phyloP scores from a whole-genome alignment of 2,329 filamentous ascomycete genomes.

The Torrubiella hemipterigena region DNA sequence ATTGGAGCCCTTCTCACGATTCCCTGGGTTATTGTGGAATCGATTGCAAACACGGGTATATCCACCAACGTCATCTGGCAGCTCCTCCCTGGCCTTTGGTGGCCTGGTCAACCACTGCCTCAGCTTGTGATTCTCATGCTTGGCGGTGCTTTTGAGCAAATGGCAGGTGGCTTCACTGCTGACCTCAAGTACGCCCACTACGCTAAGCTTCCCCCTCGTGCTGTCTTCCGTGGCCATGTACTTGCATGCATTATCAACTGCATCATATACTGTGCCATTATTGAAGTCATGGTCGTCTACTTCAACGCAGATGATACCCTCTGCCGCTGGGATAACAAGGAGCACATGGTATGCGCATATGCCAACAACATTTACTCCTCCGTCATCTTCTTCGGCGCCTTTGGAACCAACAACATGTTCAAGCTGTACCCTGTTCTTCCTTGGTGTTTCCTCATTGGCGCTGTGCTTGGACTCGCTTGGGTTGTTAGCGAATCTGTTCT shows the following conservation, averaged over 20 bases:
- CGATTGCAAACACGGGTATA: conserved; percentile 30
- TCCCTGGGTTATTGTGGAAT: conserved; percentile 31
- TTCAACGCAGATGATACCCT: conserved; percentile 16
- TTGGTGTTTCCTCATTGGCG: conserved; percentile 21
- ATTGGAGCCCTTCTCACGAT: conserved; percentile 32
- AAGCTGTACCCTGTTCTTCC: conserved; percentile 13
- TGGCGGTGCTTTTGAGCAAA: conserved; percentile 12
- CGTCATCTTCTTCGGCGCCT: conserved; percentile 14
- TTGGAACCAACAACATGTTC: conserved; percentile 15
- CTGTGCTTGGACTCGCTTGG: conserved; percentile 16
- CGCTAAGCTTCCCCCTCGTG: conserved; percentile 16
- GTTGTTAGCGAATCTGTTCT: conserved; percentile 13
- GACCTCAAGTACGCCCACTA: conserved; percentile 20
- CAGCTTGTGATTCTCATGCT: conserved; percentile 14
- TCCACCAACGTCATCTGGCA: conserved; percentile 36
- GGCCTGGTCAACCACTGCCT: conserved; percentile 12
- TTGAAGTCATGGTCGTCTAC: conserved; percentile 7
- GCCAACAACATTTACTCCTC: conserved; percentile 18
- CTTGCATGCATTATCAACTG: conserved; percentile 12
- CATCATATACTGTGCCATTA: conserved; percentile 22
- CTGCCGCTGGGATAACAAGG: conserved; percentile 13
- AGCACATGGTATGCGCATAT: conserved; percentile 18
- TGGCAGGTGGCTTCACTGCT: conserved; percentile 11
- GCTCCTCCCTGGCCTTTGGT: conserved; percentile 23
- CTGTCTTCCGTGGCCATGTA: conserved; percentile 16